Conservation (phyloP, 2,329 filamentous ascomycete species). For the Saccharata proteae region DNA sequence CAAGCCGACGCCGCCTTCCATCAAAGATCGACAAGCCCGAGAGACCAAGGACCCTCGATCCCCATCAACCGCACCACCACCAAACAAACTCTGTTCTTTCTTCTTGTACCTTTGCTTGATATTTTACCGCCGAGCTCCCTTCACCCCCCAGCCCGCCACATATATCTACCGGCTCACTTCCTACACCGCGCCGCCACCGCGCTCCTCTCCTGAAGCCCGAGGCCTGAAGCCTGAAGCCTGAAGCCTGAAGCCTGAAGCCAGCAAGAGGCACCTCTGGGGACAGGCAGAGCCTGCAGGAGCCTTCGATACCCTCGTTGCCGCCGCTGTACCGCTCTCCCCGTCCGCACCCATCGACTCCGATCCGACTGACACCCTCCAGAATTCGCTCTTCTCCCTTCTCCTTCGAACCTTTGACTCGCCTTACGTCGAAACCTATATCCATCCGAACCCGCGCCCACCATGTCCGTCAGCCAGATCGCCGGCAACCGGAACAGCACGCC, state of each 20-base stretch:
- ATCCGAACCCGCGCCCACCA: constrained; percentile 15
- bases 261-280: too few species aligned
- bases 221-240: neutral
- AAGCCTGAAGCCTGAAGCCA: neutral
- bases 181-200: neutral
- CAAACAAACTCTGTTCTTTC: too few species aligned
- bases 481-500: constrained; percentile 93
- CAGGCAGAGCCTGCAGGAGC: constrained; percentile 9
- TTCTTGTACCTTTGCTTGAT: too few species aligned
- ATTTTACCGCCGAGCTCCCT: too few species aligned
- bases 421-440: too few species aligned
- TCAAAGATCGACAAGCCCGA: too few species aligned
- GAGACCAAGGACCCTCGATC: too few species aligned
- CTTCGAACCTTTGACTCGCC: neutral
- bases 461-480: constrained; percentile 37
- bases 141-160: too few species aligned
- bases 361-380: constrained; percentile 3
- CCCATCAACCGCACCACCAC: too few species aligned
- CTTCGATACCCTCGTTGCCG: constrained; percentile 6
- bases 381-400: constrained; percentile 4
- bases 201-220: neutral
- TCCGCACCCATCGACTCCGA: constrained; percentile 1
- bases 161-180: too few species aligned
- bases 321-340: constrained; percentile 1
- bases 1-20: too few species aligned